Evolutionary conservation across 768 basidiomycete species (phyloP), one percentile per base, ranked within the genome.

Genomic region (Boletus edulis): DNA sequence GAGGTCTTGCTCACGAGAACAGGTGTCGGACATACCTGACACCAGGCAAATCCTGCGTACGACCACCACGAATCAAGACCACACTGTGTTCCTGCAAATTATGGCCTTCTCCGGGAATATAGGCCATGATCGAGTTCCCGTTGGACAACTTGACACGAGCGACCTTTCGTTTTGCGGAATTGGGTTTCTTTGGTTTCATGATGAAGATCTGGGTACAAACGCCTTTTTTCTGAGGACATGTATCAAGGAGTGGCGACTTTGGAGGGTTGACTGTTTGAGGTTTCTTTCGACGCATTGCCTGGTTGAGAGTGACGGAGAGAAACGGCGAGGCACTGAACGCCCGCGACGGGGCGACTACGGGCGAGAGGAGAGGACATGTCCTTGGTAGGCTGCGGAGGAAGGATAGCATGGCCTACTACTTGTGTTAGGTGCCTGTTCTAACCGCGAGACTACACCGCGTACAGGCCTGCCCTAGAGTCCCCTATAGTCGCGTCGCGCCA

Each of bases 31-130:
- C 83, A 49, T 62, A 97, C 97, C 91, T 85, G 29, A 98, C 91
- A 81, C 97, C 95, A 37, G 96, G 96, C 70, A 98, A 79, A 86
- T 99, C 97, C 77, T 98, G 95, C 2, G 94, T 88, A 74, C 94
- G 83, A 14, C 97, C 97, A 5, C 97, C 97, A 64, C 95, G 77
- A n/a, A 98, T 83, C 42, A 98, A 72, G 2, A 98, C 94, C 5
- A 98, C 96, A 72, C 88, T 89, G 66, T 99, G 97, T 70, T 98
- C 97, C 75, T 98, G 97, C 65, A 98, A 72, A 67, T 97, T 98
- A 70, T 98, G 96, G 1, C 97, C 97, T 68, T 98, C 97, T 63
- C 97, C 97, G 43, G 89, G 91, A 54, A 98, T 93, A 71, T 98
- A 98, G 15, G 94, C 94, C 78, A 89, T 89, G 58, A 94, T 80